phyloP scores from a whole-genome alignment of 495 filamentous ascomycete genomes.

The Penicillium atrosanguineum region DNA sequence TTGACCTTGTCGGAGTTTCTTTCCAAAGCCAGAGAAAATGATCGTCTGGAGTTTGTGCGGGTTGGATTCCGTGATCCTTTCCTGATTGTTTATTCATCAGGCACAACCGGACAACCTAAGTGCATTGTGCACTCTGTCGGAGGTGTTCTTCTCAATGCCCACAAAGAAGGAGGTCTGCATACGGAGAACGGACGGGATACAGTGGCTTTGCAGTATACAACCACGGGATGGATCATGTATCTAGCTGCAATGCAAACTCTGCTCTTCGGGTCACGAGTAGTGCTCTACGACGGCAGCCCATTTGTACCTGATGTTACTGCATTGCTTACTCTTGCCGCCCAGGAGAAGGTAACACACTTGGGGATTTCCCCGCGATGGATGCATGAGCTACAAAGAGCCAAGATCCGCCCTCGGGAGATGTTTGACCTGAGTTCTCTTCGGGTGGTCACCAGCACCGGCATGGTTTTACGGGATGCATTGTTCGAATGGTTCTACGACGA shows the following conservation, averaged over 20 bases:
- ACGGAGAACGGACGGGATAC: no score
- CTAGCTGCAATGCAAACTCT: slow-evolving; percentile 22
- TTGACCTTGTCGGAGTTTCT: slow-evolving; percentile 55
- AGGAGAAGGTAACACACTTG: slow-evolving; percentile 59
- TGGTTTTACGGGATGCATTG: slow-evolving; percentile 70
- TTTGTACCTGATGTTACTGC: slow-evolving; percentile 63
- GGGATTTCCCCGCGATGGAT: slow-evolving; percentile 75
- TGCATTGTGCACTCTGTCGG: slow-evolving; percentile 65
- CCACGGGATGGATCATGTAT: no score
- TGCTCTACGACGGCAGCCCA: slow-evolving; percentile 77
- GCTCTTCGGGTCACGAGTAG: slow-evolving; percentile 51
- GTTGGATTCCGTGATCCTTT: slow-evolving; percentile 56
- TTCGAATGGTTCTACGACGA: slow-evolving; percentile 83
- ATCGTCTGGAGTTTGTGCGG: slow-evolving; percentile 53
- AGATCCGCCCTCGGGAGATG: slow-evolving; percentile 56
- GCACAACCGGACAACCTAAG: slow-evolving; percentile 79
- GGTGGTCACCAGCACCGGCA: slow-evolving; percentile 72
- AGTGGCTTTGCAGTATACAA: no score
- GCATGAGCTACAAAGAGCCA: slow-evolving; percentile 60
- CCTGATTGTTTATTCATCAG: slow-evolving; percentile 72
- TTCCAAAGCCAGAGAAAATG: slow-evolving; percentile 30
- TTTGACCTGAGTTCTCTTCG: slow-evolving; percentile 58
- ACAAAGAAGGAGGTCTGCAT: slow-evolving; percentile 64
- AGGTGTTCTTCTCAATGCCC: slow-evolving; percentile 27
- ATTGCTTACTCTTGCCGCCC: slow-evolving; percentile 56